A percentile compares a stretch with the other conserved stretches of the same genome.
phyloP scores from a whole-genome alignment of 305 asterid species.

The Withania somnifera region DNA sequence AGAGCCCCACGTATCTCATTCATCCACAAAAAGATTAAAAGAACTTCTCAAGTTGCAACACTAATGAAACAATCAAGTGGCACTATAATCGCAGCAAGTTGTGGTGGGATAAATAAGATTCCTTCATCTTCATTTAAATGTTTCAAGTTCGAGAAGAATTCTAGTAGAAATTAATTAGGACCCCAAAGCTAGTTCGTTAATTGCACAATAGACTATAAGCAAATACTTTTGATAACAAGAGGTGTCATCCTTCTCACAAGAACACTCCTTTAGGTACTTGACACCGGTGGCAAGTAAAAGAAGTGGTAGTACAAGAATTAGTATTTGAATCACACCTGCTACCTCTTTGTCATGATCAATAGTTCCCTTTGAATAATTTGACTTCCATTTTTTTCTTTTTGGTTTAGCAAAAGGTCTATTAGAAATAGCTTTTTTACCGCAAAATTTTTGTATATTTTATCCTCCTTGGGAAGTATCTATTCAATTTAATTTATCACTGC shows the following conservation, averaged over 20 bases:
- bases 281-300: background rate
- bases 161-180: background rate
- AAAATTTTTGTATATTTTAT: no score
- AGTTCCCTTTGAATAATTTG: background rate
- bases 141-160: background rate
- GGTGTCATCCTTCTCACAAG: background rate
- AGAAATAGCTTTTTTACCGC: no score
- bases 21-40: background rate
- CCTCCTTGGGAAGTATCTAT: no score
- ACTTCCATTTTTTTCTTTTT: background rate
- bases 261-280: background rate
- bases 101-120: background rate
- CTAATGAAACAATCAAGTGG: background rate
- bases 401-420: background rate
- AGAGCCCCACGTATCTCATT: background rate
- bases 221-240: background rate
- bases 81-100: background rate
- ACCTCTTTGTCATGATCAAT: background rate
- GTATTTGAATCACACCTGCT: background rate
- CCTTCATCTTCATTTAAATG: accelerated
- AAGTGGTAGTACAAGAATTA: background rate
- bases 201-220: background rate
- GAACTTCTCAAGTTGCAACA: background rate
- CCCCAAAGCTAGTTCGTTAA: background rate
- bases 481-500: no score